A percentile compares a stretch with the other conserved stretches of the same genome.
These are phyloP conservation scores for Calocera viscosa DNA, from an alignment of 768 basidiomycete species.

Conservation along the genomic window DNA sequence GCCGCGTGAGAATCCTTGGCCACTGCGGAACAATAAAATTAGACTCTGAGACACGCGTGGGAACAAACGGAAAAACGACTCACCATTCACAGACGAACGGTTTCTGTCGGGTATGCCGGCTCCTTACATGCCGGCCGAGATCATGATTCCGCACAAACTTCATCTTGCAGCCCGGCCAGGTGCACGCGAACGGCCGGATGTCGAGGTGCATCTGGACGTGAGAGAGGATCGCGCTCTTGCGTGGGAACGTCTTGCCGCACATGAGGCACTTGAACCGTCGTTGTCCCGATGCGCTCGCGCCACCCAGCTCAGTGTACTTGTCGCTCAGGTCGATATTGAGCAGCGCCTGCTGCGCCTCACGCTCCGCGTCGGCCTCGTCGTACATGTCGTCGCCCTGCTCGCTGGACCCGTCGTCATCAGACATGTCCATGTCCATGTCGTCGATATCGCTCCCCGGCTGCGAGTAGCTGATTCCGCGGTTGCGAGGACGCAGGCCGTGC, in stretches of 20 bases:
- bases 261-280: slow-evolving; percentile 5
- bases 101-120: slow-evolving; percentile 3
- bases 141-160: slow-evolving; percentile 7
- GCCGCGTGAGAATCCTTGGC: slow-evolving; percentile 2
- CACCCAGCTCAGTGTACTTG: slow-evolving; percentile 4
- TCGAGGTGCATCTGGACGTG: slow-evolving; percentile 5
- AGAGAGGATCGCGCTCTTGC: neutral
- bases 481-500: neutral
- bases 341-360: slow-evolving; percentile 2
- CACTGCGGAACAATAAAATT: slow-evolving; percentile 7
- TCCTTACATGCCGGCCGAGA: neutral
- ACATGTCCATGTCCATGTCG: slow-evolving; percentile 2
- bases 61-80: neutral
- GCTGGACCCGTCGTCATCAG: slow-evolving; percentile 1
- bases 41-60: slow-evolving; percentile 5
- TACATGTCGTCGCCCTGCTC: neutral
- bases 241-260: slow-evolving; percentile 7
- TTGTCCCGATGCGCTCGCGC: neutral
- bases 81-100: slow-evolving; percentile 5
- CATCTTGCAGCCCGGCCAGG: slow-evolving; percentile 6
- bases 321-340: slow-evolving; percentile 6
- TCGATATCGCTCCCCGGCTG: neutral
- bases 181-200: slow-evolving; percentile 4
- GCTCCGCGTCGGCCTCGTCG: slow-evolving; percentile 1
- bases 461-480: neutral